Evolutionary conservation across 495 filamentous ascomycete genomes (phyloP), one percentile per base, ranked within the genome.

Genomic region (Cryomyces minteri): DNA sequence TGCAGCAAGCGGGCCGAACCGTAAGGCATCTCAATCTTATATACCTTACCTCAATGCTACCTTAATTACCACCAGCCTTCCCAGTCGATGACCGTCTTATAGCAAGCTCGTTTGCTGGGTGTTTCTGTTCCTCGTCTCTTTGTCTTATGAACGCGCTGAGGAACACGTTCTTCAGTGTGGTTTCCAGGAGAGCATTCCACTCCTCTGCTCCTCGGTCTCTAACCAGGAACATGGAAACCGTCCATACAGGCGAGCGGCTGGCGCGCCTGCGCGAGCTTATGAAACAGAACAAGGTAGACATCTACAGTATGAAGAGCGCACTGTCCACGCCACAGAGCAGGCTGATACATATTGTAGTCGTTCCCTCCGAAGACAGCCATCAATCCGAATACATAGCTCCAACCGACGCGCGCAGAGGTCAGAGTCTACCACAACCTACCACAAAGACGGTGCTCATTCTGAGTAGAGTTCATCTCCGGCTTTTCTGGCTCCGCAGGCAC

Each of bases 351-450:
- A 14, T 18, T 31, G 3, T 47, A 99, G 90, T 99, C 58, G 74
- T 96, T 14, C 92, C 92, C 7, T 94, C 88, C 36, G 90, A 96
- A 74, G 92, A 99, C 64, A 86, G 82, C 61, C 92, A 99, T 59
- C 80, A 88, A 54, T 95, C 88, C 52, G 92, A 99, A 67, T 99
- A 96, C 62, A 94, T 94, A 60, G 92, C 90, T 40, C 78, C 77
- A 1, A 90, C 84, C 60, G 92, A 99, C 67, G 88, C 72, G 50
- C 80, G 92, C 46, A 77, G 92, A 73, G 82, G 78, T 82, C 52
- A 68, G 65, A 47, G 5, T 45, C 33, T 47, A 45, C 30, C 1
- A 25, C 41, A 36, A 43, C 44, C 34, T 32, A 41, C 9, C 30
- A 30, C 38, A 43, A 7, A n/a, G 41, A 32, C 28, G 40, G 36